phyloP scores from a whole-genome alignment of 2,329 filamentous ascomycete species.

The Paraphaeosphaeria minitans region DNA sequence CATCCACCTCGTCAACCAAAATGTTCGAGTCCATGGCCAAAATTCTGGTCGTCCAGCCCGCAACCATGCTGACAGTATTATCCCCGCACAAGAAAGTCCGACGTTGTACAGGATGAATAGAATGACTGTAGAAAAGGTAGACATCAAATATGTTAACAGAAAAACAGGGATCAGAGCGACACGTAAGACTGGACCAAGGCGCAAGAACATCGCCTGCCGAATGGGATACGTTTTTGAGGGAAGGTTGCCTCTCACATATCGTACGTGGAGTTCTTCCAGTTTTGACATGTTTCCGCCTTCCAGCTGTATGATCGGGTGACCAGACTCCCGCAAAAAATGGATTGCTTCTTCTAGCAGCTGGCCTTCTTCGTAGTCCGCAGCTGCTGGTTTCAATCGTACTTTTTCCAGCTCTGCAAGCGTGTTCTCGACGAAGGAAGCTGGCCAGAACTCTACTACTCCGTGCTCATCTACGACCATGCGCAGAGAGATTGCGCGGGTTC shows the following conservation, averaged over 20 bases:
- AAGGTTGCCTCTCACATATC: slow-evolving; percentile 11
- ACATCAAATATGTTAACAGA: background rate
- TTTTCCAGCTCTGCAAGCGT: slow-evolving; percentile 6
- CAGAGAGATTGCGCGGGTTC: background rate
- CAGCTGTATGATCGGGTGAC: background rate
- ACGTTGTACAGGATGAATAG: background rate
- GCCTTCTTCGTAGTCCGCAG: background rate
- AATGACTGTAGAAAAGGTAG: background rate
- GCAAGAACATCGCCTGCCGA: slow-evolving; percentile 11
- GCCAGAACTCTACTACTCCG: slow-evolving; percentile 14
- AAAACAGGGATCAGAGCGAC: slow-evolving; percentile 5
- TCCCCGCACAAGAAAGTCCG: slow-evolving; percentile 1
- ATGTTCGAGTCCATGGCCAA: slow-evolving; percentile 1
- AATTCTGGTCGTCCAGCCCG: slow-evolving; percentile 8
- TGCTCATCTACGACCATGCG: slow-evolving; percentile 11
- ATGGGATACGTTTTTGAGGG: slow-evolving; percentile 17
- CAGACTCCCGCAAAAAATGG: background rate
- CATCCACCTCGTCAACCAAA: slow-evolving; percentile 9
- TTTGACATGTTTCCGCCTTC: background rate
- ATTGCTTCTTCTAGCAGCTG: slow-evolving; percentile 5
- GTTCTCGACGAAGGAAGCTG: background rate
- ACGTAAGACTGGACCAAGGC: slow-evolving; percentile 11
- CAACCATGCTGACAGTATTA: slow-evolving; percentile 8
- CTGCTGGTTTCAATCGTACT: slow-evolving; percentile 6
- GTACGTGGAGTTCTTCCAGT: slow-evolving; percentile 1